Base-by-base conservation (phyloP, 345 rosid species). In the Brassica incana region DNA sequence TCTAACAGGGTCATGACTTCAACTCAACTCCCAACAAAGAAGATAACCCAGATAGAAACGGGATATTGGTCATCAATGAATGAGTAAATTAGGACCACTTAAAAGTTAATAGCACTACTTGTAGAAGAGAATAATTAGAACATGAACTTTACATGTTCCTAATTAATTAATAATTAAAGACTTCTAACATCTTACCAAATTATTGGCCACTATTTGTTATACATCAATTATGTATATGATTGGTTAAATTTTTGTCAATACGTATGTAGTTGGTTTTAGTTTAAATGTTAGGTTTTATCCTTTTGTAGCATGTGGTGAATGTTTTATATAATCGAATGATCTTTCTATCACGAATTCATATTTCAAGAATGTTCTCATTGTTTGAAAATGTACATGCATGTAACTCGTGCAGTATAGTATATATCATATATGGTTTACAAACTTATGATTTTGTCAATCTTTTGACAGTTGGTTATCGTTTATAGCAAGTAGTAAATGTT, bases 21-120 rank as follows among this genome's bases (percentile, higher is more conserved):
- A 80, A 62, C n/a, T 60, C 66, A 80, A 80, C 79, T 68, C 71
- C 78, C 79, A 80, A 69, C 79, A 36, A 74, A 62, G 48, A 63
- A 69, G 83, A 80, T 80, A 80, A 74, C 75, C 69, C 78, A 80
- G 75, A 74, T 80, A 56, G 61, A 80, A 74, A 74, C 75, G 9
- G 72, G 67, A 63, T 80, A 16, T 75, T 74, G 75, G 72, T 80
- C 79, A 38, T 74, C 75, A 69, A 54, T 63, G 71, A 69, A 63
- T 75, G 29, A 80, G 61, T 79, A 52, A 18, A 36, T 38, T 38
- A 69, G 71, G 76, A 80, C 71, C 67, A 63, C 56, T 38, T n/a
- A 69, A 74, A 74, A 69, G 71, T 69, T 80, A 29, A 69, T 25
- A 68, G 12, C 78, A 67, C 67, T 68, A 74, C 54, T 74, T 70